Evolutionary conservation across 768 basidiomycete species (phyloP).

Genomic region (Brasilioporus rufonigricans): DNA sequence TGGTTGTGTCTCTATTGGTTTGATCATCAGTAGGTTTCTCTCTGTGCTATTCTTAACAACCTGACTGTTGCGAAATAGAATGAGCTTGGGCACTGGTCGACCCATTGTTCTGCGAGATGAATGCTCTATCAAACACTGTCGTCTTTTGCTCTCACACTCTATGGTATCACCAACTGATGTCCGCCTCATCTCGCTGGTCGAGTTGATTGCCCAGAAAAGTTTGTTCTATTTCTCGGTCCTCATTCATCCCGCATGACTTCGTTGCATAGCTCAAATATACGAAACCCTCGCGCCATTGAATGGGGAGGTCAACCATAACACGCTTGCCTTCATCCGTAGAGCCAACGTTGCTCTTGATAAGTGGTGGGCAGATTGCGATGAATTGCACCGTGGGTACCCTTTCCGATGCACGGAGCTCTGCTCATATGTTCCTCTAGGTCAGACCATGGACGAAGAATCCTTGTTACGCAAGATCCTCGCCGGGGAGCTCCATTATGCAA

Average conservation of each 20-base stretch:
- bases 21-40: slow-evolving; percentile 77
- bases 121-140: slow-evolving; percentile 80
- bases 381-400: slow-evolving; percentile 62
- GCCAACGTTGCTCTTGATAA: slow-evolving; percentile 84
- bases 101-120: slow-evolving; percentile 91
- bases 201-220: slow-evolving; percentile 92
- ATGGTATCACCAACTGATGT: slow-evolving; percentile 92
- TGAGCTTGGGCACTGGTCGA: slow-evolving; percentile 89
- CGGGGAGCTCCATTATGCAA: slow-evolving; percentile 88
- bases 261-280: slow-evolving; percentile 77
- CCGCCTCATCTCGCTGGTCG: slow-evolving; percentile 81
- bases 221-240: slow-evolving; percentile 21
- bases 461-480: slow-evolving; percentile 84
- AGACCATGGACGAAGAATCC: slow-evolving; percentile 81
- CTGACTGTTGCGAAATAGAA: slow-evolving; percentile 43
- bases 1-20: slow-evolving; percentile 97
- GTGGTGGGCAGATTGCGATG: slow-evolving; percentile 90
- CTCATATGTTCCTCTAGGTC: slow-evolving; percentile 42
- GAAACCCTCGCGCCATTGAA: slow-evolving; percentile 85
- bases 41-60: neutral
- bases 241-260: slow-evolving; percentile 1
- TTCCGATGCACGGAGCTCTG: neutral
- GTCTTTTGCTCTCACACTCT: slow-evolving; percentile 75
- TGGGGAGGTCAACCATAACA: slow-evolving; percentile 82
- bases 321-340: slow-evolving; percentile 82